Base-by-base conservation (phyloP, 495 filamentous ascomycete genomes). In the Hypoxylon subgilvum region DNA sequence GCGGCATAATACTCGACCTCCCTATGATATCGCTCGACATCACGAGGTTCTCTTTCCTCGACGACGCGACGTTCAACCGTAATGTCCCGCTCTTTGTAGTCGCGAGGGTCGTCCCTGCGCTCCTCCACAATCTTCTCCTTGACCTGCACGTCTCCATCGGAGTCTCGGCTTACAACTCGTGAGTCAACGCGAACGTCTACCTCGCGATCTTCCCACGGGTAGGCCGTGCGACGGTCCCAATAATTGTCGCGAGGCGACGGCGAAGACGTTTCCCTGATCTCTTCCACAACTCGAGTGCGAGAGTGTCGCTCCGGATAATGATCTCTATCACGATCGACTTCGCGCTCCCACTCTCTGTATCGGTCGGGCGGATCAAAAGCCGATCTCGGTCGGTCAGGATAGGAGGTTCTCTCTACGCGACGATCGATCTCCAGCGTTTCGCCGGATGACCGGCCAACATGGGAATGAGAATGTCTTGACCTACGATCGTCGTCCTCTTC, bases 1-100 rank as follows among this genome's bases (percentile, higher is more conserved):
- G 77, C 74, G n/a, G 74, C 72, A 71, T 83, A 88, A 71, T 86
- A 86, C 50, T 92, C 89, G 36, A 82, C 82, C 51, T 88, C 84
- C 64, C 82, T 83, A 68, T 82, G 79, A 68, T 86, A 87, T 58
- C 75, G 80, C 68, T 86, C 82, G 40, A 51, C 79, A n/a, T 70
- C 68, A 25, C 66, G 68, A 17, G 68, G 67, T 6, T 82, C 73
- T 55, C 72, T 73, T 43, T 79, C 75, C 30, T 77, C 74, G 27
- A 74, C 45, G 12, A 60, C 57, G 2, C 79, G 74, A 39, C 75
- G 74, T 63, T 82, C 80, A 19, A 84, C 65, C 32, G 63, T 67
- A 22, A 79, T 53, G 14, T 81, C 78, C 43, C 72, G 71, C 34
- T 77, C 75, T 52, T 69, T 72, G 28, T 68, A 67, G 41, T 70